Evolutionary conservation across 257 asterid genomes (phyloP).

Genomic region (Linderniella brevidens): DNA sequence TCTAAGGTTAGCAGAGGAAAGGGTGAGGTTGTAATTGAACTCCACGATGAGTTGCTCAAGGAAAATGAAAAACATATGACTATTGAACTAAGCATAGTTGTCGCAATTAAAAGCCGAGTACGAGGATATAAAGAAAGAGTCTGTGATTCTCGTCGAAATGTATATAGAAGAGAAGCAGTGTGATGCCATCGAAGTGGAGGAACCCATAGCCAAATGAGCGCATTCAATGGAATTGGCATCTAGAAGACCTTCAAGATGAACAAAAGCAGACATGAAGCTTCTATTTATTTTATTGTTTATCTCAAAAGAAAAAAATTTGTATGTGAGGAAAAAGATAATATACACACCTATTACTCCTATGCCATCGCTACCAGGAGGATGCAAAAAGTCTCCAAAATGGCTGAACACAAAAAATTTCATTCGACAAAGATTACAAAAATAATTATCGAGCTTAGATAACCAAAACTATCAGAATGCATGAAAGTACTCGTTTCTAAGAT

Average conservation of each 20-base stretch:
- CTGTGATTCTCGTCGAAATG: no score
- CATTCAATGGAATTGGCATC: constrained; percentile 98
- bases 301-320: constrained; percentile 2
- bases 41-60: no score
- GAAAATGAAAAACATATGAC: no score
- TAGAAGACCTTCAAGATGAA: constrained; percentile 41
- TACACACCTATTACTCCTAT: constrained; percentile 96
- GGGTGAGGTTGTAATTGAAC: no score
- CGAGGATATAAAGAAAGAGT: no score
- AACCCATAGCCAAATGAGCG: no score
- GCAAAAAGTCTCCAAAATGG: constrained; percentile 99
- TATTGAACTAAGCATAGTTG: no score
- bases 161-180: no score
- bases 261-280: constrained; percentile 14
- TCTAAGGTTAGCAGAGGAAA: no score
- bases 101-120: no score
- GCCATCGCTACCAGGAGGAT: constrained; percentile 93
- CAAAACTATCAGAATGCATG: neutral
- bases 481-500: no score
- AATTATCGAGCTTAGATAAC: neutral
- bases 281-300: neutral
- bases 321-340: constrained; percentile 3
- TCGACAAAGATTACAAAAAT: neutral
- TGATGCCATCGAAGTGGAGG: no score
- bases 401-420: constrained; percentile 18